Percentiles rank a stretch among this genome's conserved stretches.
phyloP scores from a whole-genome alignment of 352 stramenopile genomes.

The Peronospora destructor region DNA sequence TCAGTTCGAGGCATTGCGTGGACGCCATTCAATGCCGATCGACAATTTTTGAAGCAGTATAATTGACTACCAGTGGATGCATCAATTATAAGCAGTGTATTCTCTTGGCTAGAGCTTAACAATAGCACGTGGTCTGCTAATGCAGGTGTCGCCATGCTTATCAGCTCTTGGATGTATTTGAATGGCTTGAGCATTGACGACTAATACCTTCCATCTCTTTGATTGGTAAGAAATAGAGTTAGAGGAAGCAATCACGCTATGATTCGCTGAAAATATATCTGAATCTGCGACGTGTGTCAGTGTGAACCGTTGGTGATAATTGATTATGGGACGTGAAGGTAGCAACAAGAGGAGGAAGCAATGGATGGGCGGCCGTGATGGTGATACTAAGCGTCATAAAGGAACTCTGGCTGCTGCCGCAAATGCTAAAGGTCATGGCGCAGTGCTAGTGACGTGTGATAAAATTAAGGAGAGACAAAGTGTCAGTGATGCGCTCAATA shows the following conservation, averaged over 20 bases:
- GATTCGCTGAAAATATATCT: slow-evolving; percentile 21
- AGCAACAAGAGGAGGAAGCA: slow-evolving; percentile 51
- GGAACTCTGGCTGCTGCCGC: slow-evolving; percentile 36
- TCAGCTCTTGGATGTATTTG: no score
- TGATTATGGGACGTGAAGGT: slow-evolving; percentile 25
- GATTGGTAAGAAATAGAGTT: slow-evolving; percentile 20
- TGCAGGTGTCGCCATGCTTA: slow-evolving; percentile 33
- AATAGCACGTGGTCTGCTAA: slow-evolving; percentile 59
- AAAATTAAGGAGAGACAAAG: slow-evolving; percentile 71
- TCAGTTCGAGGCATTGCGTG: slow-evolving; percentile 53
- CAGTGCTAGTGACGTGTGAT: slow-evolving; percentile 68
- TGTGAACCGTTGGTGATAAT: slow-evolving; percentile 1
- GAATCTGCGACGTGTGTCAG: not conserved
- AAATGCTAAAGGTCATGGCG: slow-evolving; percentile 52
- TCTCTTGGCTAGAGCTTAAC: slow-evolving; percentile 59
- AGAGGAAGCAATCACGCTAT: not conserved
- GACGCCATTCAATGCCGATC: slow-evolving; percentile 42
- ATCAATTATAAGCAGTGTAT: slow-evolving; percentile 55
- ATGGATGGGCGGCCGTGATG: slow-evolving; percentile 38
- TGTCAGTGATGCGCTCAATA: slow-evolving; percentile 62
- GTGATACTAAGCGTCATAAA: slow-evolving; percentile 56
- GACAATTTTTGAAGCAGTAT: slow-evolving; percentile 71
- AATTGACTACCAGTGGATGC: slow-evolving; percentile 54
- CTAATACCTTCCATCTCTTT: slow-evolving; percentile 13
- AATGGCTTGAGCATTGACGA: slow-evolving; percentile 2